Percentiles rank a stretch among this genome's conserved stretches.
phyloP scores from a whole-genome alignment of 345 rosid species.

The Toxicodendron radicans region DNA sequence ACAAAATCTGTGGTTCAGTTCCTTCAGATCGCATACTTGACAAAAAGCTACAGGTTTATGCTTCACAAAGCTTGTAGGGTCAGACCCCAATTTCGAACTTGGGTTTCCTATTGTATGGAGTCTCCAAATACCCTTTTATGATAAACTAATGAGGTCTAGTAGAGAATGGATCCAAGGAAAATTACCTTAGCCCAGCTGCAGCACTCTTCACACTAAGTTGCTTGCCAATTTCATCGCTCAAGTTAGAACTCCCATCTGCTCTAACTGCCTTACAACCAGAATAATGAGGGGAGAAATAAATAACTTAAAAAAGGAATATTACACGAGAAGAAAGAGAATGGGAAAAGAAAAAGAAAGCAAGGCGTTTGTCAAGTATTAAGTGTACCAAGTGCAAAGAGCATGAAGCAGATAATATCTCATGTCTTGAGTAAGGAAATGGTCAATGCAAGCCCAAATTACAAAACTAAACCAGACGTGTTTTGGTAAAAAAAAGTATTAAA shows the following conservation, averaged over 20 bases:
- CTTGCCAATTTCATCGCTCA: conserved; percentile 73
- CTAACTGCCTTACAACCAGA: conserved; percentile 59
- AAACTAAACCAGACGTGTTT: neutral
- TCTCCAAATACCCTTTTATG: neutral
- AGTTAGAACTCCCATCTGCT: conserved; percentile 65
- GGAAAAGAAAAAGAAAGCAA: conserved; percentile 4
- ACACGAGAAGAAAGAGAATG: neutral
- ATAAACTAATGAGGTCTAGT: neutral
- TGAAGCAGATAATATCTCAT: neutral
- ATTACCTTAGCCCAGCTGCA: conserved; percentile 75
- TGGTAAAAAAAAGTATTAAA: neutral
- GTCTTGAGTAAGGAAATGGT: neutral
- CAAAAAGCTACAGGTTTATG: no score
- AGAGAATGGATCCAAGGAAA: neutral
- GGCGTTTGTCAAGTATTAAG: neutral
- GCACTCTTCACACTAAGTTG: conserved; percentile 77
- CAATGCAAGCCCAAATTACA: conserved; percentile 5
- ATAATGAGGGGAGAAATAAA: neutral
- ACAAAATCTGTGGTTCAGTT: no score
- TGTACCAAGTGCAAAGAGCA: neutral
- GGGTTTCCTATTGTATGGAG: neutral
- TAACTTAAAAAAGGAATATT: neutral
- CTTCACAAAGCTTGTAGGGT: no score
- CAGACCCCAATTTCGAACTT: no score
- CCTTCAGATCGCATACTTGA: no score